Conservation (phyloP, 2,329 filamentous ascomycete genomes). For the Tolypocladium pustulatum region DNA sequence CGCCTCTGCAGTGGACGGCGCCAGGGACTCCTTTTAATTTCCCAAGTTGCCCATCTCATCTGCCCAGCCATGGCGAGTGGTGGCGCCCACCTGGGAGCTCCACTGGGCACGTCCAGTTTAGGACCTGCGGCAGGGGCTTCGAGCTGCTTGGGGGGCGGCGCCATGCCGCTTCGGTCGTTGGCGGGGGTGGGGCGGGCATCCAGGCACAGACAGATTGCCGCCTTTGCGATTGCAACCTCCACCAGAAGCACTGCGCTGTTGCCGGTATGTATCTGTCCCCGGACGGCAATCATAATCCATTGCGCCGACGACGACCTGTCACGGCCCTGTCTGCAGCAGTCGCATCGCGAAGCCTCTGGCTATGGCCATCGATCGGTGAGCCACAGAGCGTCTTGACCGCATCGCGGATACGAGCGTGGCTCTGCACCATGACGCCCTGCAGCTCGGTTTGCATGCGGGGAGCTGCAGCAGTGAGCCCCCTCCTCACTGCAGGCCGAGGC, state of each 20-base stretch:
- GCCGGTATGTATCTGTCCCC: too few relatives aligned
- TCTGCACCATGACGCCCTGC: background rate
- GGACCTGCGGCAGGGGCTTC: background rate
- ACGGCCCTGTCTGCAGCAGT: background rate
- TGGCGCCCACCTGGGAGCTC: background rate
- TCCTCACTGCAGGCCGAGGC: background rate
- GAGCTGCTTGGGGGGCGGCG: background rate
- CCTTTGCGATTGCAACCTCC: background rate
- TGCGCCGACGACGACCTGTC: background rate
- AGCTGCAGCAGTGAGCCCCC: background rate
- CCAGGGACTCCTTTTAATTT: background rate
- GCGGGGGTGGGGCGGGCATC: background rate
- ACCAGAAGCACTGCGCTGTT: background rate
- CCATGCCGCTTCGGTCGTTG: background rate
- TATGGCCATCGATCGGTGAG: background rate
- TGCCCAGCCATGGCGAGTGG: background rate
- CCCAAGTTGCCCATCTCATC: background rate
- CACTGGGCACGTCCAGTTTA: background rate
- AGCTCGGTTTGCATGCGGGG: background rate
- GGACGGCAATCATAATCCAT: too few relatives aligned
- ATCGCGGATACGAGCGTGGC: background rate
- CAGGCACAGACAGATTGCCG: background rate
- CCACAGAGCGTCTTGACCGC: background rate
- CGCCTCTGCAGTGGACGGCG: background rate
- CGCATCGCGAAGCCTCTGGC: background rate